A percentile compares a stretch with the other conserved stretches of the same genome.
phyloP scores from a whole-genome alignment of 768 basidiomycete genomes.

The Trametes coccinea region DNA sequence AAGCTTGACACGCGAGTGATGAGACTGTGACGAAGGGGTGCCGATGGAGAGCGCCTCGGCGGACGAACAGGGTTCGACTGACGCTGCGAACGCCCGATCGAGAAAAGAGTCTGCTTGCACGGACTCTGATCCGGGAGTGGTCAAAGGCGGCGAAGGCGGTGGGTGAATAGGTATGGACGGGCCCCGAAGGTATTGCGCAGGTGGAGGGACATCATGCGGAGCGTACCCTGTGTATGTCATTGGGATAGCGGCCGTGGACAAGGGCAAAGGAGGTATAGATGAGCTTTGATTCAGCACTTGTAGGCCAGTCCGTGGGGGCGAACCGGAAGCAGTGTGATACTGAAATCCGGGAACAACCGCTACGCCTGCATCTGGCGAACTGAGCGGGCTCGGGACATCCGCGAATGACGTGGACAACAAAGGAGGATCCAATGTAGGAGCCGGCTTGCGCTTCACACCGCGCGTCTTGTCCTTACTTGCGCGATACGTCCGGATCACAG shows the following conservation, averaged over 20 bases:
- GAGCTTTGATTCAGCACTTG: too few species aligned
- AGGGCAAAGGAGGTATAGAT: too few species aligned
- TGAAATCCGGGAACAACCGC: background rate
- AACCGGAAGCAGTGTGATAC: background rate
- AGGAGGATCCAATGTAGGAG: background rate
- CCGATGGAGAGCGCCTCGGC: slow-evolving; percentile 13
- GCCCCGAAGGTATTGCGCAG: too few species aligned
- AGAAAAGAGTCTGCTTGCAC: slow-evolving; percentile 28
- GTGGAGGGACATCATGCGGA: too few species aligned
- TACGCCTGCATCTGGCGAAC: slow-evolving; percentile 8
- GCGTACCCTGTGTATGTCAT: too few species aligned
- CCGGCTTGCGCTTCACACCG: slow-evolving; percentile 1
- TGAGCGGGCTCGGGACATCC: slow-evolving; percentile 9
- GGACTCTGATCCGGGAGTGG: slow-evolving; percentile 5
- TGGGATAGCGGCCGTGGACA: too few species aligned
- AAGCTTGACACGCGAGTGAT: slow-evolving; percentile 23
- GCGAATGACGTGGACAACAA: slow-evolving; percentile 3
- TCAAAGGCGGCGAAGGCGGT: too few species aligned
- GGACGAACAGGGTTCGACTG: slow-evolving; percentile 23
- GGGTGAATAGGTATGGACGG: background rate
- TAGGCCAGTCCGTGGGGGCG: background rate
- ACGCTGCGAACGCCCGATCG: slow-evolving; percentile 24
- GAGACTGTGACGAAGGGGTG: slow-evolving; percentile 27
- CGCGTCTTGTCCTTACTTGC: slow-evolving; percentile 19
- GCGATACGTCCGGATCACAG: slow-evolving; percentile 35